Evolutionary conservation across 805 yeast genomes (phyloP), one percentile per base, ranked within the genome.

Genomic region (Kazachstania kunashirensis): DNA sequence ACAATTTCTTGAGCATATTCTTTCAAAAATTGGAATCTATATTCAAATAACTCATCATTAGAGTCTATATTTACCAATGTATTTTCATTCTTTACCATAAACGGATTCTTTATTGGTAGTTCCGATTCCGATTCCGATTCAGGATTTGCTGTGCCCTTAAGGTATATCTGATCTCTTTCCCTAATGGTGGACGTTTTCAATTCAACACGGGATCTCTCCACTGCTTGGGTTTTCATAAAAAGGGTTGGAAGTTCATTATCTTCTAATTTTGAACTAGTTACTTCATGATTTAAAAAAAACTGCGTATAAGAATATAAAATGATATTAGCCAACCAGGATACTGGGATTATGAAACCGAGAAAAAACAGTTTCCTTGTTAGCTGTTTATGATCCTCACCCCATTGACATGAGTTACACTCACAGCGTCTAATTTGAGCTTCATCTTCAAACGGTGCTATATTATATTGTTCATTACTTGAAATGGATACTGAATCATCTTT

Each of bases 201-300:
- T 15, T 31, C 12, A n/a, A 38, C 16, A 5, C 10, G 9, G 5
- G 27, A 19, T 33, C 45, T 40, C 24, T 43, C 32, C 9, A 24
- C 17, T 8, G 24, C 14, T 18, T 29, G 11, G 20, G 47, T 43
- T 23, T 44, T 41, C 38, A 55, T 57, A 37, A 44, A 52, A 21
- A 41, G 34, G 25, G 59, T 55, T 12, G 61, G 63, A 20, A 48
- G 45, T 23, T 55, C 56, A 25, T 47, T 48, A 17, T 45, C 43
- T 6, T 43, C 38, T 24, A 58, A 29, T 28, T 34, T 41, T 24
- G 45, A 38, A 34, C 49, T 53, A 13, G 37, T 35, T 14, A 52
- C 44, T 36, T 48, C 52, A 37, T 51, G 52, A 29, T 47, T 42
- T 12, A 46, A 33, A 23, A 42, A 38, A 39, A 47, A 39, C 33